Evolutionary conservation across 2,329 filamentous ascomycete species (phyloP).

Genomic region (Aspergillus sp.): DNA sequence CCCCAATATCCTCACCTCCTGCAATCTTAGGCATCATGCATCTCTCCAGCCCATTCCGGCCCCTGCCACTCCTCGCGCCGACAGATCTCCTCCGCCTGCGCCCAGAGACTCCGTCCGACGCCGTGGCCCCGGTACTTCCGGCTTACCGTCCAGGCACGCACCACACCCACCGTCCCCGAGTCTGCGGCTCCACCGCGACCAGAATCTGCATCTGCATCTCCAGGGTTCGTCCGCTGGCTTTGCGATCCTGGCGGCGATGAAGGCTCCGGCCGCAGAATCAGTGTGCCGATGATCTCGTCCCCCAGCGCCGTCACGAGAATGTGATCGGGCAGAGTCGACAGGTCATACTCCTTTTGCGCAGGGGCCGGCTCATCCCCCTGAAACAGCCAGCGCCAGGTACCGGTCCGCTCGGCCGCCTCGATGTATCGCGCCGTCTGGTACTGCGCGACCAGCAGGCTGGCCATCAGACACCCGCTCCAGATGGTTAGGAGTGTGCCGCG

Average conservation of each 20-base stretch:
- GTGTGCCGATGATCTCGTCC: constrained; percentile 66
- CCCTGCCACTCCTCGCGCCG: constrained; percentile 67
- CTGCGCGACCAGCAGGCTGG: constrained; percentile 61
- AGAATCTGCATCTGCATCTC: background rate
- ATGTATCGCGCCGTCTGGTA: constrained; percentile 63
- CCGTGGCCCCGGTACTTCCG: constrained; percentile 68
- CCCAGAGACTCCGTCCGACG: constrained; percentile 69
- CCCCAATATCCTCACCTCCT: too few relatives aligned
- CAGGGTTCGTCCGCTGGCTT: background rate
- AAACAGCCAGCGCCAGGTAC: too few relatives aligned
- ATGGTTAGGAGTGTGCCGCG: constrained; percentile 3
- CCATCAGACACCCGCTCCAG: constrained; percentile 61
- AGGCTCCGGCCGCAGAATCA: constrained; percentile 55
- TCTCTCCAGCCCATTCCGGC: constrained; percentile 66
- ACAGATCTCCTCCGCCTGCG: constrained; percentile 68
- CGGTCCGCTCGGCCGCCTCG: constrained; percentile 48
- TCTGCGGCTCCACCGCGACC: background rate
- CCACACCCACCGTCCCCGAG: constrained; percentile 47
- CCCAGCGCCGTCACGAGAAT: constrained; percentile 63
- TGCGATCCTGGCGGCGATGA: too few relatives aligned
- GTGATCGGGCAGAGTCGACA: background rate
- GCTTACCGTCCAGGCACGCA: constrained; percentile 80
- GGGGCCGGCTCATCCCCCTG: too few relatives aligned
- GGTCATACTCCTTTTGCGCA: constrained; percentile 47
- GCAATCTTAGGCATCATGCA: constrained; percentile 68